phyloP scores from a whole-genome alignment of 768 basidiomycete genomes.

The Stropharia rugosoannulata region DNA sequence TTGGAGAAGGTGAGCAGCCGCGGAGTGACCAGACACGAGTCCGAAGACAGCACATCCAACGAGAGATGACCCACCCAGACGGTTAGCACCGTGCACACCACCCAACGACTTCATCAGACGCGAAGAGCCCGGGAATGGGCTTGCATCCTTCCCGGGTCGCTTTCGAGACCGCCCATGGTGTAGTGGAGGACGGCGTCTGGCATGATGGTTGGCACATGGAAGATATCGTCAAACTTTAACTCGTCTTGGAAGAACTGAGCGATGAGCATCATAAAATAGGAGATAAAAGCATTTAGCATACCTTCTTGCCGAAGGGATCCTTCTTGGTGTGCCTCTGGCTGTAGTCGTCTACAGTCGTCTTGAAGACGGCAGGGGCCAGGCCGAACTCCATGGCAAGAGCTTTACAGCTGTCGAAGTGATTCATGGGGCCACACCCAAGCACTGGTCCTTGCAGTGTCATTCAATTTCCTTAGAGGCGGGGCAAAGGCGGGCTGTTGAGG shows the following conservation, averaged over 20 bases:
- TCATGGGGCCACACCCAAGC: constrained; percentile 97
- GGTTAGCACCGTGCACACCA: constrained; percentile 97
- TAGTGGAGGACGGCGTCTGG: constrained; percentile 99
- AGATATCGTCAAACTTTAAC: constrained; percentile 85
- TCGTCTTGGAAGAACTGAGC: constrained; percentile 85
- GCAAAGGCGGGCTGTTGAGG: constrained; percentile 86
- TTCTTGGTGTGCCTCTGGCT: constrained; percentile 78
- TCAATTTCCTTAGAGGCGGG: constrained; percentile 93
- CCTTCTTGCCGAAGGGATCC: constrained; percentile 98
- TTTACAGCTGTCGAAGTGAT: constrained; percentile 84
- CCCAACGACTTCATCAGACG: constrained; percentile 95
- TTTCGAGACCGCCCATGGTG: constrained; percentile 98
- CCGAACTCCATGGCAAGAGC: constrained; percentile 95
- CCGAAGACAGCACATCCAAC: constrained; percentile 98
- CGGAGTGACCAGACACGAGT: constrained; percentile 90
- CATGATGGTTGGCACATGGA: constrained; percentile 95
- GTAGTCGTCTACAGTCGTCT: constrained; percentile 93
- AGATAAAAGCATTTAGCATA: constrained; percentile 21
- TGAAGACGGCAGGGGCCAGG: constrained; percentile 68
- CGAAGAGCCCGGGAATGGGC: constrained; percentile 87
- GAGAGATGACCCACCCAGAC: constrained; percentile 90
- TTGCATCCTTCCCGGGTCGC: constrained; percentile 72
- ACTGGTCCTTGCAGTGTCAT: constrained; percentile 99
- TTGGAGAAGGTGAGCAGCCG: constrained; percentile 85
- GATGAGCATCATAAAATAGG: constrained; percentile 38